A percentile compares a stretch with the other conserved stretches of the same genome.
These are phyloP conservation scores for Tephrocybe sp. DNA, from an alignment of 768 basidiomycete species.

Conservation along the genomic window DNA sequence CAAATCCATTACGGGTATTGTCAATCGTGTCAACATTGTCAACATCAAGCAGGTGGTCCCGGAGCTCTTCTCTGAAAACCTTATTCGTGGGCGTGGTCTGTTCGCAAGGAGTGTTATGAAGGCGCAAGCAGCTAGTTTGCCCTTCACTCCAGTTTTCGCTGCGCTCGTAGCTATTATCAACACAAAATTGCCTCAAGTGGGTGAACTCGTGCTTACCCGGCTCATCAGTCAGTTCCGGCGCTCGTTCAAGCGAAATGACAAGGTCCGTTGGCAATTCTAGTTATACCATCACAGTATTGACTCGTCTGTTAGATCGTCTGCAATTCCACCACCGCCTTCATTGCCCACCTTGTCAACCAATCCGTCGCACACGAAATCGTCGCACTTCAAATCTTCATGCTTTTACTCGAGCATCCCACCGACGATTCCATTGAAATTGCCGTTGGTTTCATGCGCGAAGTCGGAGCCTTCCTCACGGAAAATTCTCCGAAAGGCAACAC, in stretches of 20 bases:
- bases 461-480: slow-evolving; percentile 91
- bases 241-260: slow-evolving; percentile 96
- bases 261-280: slow-evolving; percentile 49
- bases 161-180: slow-evolving; percentile 93
- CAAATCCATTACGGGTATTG: slow-evolving; percentile 98
- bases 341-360: slow-evolving; percentile 92
- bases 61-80: slow-evolving; percentile 90
- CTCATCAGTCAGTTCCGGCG: slow-evolving; percentile 94
- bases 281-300: background rate
- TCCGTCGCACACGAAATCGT: slow-evolving; percentile 91
- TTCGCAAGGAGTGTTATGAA: slow-evolving; percentile 97
- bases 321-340: slow-evolving; percentile 88
- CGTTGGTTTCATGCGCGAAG: slow-evolving; percentile 95
- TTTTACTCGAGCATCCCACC: slow-evolving; percentile 93
- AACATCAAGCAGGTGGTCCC: slow-evolving; percentile 95
- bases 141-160: slow-evolving; percentile 96
- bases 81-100: slow-evolving; percentile 89
- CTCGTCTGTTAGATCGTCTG: slow-evolving; percentile 71
- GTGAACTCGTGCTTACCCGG: slow-evolving; percentile 84
- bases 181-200: slow-evolving; percentile 94
- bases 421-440: slow-evolving; percentile 99
- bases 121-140: slow-evolving; percentile 94
- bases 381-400: slow-evolving; percentile 90
- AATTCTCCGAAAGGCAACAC: slow-evolving; percentile 93
- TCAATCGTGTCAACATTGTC: slow-evolving; percentile 95